Evolutionary conservation across 2,329 filamentous ascomycete genomes (phyloP).

Genomic region (Talaromyces albobiverticillius): DNA sequence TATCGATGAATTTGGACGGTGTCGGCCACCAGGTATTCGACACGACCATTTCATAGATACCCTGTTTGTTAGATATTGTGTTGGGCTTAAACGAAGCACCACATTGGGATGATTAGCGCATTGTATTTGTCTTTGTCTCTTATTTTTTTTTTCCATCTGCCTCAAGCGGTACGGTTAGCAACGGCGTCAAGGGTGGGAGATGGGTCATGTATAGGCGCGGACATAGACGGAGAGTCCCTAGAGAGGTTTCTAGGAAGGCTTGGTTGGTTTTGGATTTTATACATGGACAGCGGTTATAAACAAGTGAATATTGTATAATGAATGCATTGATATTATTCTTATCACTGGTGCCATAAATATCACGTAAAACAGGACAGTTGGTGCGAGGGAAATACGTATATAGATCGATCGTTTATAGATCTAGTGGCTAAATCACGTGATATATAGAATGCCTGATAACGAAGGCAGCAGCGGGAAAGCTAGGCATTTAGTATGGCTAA

Average conservation of each 20-base stretch:
- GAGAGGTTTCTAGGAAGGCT: neutral
- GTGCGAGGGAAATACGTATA: too few relatives aligned
- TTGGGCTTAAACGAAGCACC: constrained; percentile 46
- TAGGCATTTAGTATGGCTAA: constrained; percentile 22
- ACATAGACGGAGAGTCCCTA: neutral
- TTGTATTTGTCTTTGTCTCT: neutral
- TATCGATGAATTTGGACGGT: constrained; percentile 70
- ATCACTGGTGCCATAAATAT: neutral
- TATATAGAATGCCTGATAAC: neutral
- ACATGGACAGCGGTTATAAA: neutral
- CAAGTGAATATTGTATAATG: neutral
- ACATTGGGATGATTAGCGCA: constrained; percentile 26
- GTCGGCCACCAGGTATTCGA: constrained; percentile 77
- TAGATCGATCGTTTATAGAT: neutral
- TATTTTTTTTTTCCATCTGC: neutral
- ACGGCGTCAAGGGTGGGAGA: neutral
- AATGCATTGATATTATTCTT: neutral
- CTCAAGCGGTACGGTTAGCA: neutral
- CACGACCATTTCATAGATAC: constrained; percentile 87
- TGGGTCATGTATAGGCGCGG: neutral
- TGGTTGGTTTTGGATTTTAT: neutral
- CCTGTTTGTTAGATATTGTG: constrained; percentile 73
- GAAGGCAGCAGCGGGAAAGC: neutral
- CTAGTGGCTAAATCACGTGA: neutral
- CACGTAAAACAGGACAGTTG: too few relatives aligned